Base-by-base conservation (phyloP, 306 rosid genomes). In the Cyclanthera cordifolia region DNA sequence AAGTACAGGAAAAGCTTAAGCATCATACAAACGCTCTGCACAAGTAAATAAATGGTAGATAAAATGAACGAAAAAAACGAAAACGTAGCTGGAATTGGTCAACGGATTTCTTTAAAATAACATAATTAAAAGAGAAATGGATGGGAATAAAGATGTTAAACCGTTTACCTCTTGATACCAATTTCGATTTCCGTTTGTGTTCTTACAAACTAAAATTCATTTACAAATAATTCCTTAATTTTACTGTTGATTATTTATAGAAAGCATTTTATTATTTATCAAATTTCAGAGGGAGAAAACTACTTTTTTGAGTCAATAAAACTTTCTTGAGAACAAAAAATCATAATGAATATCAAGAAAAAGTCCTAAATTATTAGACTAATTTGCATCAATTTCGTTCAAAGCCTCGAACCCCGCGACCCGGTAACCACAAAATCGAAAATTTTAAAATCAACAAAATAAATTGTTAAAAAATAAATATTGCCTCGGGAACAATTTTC, bases 301-400 rank as follows among this genome's bases (percentile, higher is more conserved):
- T 48, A 15, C 52, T 14, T 56, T 27, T 56, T 27, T 8, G 11
- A 5, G 41, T 56, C 12, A 25, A 25, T 8, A 57, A 57, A 59
- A 59, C 66, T 59, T 59, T 59, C 43, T 32, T 23, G 66, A 32
- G 8, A 59, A 59, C 2, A 46, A 46, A 46, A 46, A 54, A 14
- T 3, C 10, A 56, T 25, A 28, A 27, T 0, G 20, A 56, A 3
- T 58, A 32, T 7, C 0, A 9, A 54, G 7, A 54, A 54, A 30
- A 59, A 59, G 7, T 15, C 46, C 66, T 32, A 8, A 58, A 59
- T 28, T 30, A 60, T 39, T 20, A 15, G 17, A 2, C 34, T 11
- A 54, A 54, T 54, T 53, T 21, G 32, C 59, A 20, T 53, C 12
- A 53, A 53, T 23, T 54, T 54, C 34, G 60, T 54, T 54, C 69